Evolutionary conservation across 2,329 filamentous ascomycete species (phyloP), one percentile per base, ranked within the genome.

Genomic region (Didymella pomorum): DNA sequence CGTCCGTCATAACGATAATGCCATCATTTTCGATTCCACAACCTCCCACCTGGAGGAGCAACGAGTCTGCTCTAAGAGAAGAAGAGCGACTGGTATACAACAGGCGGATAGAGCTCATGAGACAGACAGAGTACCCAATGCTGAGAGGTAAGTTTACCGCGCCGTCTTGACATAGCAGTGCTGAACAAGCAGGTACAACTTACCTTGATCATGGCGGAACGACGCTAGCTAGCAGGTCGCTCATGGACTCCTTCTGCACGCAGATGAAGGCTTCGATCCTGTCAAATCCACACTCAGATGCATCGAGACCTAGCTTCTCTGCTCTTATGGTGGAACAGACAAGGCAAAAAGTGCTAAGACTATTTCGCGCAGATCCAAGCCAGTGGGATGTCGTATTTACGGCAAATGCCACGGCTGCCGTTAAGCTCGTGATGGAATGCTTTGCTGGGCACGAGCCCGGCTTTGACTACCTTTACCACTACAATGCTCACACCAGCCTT

Each of bases 331-430:
- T 89, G 61, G 78, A 81, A 23, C 79, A 87, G 8, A 70, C 73
- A 56, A 52, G 76, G 61, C 35, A 60, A 52, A 63, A 71, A 62
- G 68, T 78, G 2, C 80, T 98, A 16, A 81, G 82, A 2, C 92
- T 96, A 71, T 93, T 97, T 78, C 87, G 89, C 33, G 93, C 93
- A 1, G 87, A 92, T 61, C 90, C 93, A 5, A 83, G 87, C 7
- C 82, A 91, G 4, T 98, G 93, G 68, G 93, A 97, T 68, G 77
- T 97, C 1, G 86, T 97, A 1, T 98, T 97, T 72, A 92, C 95
- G n/a, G 87, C 92, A 21, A 98, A 98, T 76, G 90, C 94, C 16
- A 97, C 94, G 0, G 93, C 92, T 2, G 93, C 87, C 2, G 88
- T 96, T 68, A 98, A 97, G 76, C 80, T 97, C 3, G 90, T 96